Base-by-base conservation (phyloP, 441 rosid species). In the Lepidium campestre region DNA sequence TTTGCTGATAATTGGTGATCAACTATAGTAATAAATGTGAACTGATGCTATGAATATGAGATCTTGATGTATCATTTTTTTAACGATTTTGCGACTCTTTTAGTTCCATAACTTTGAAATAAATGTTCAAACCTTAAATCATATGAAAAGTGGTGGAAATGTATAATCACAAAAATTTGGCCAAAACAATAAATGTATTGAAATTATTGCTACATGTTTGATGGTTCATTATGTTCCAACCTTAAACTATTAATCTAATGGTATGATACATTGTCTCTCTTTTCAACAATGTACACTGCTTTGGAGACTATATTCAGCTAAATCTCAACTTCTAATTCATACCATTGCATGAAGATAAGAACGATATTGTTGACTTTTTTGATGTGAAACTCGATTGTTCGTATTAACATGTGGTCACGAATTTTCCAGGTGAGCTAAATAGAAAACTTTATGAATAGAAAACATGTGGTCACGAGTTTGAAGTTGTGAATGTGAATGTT, bases 81-180 rank as follows among this genome's bases (percentile, higher is more conserved):
- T n/a, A n/a, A n/a, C n/a, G n/a, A n/a, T n/a, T n/a, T n/a, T n/a
- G n/a, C n/a, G n/a, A n/a, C n/a, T n/a, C n/a, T n/a, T n/a, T n/a
- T n/a, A n/a, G n/a, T n/a, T n/a, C n/a, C n/a, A n/a, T n/a, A n/a
- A n/a, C n/a, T n/a, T n/a, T n/a, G n/a, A n/a, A n/a, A n/a, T n/a
- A n/a, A n/a, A n/a, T n/a, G n/a, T n/a, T n/a, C n/a, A n/a, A n/a
- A n/a, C n/a, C n/a, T n/a, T n/a, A n/a, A n/a, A n/a, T n/a, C n/a
- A n/a, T n/a, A n/a, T n/a, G 96, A 78, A 34, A 77, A 71, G 9
- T 83, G 84, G 10, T 89, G 97, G 96, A 77, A 79, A 36, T 92
- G 96, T 75, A 88, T 91, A 65, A 83, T 91, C 10, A 84, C 89
- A n/a, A 80, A 78, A 76, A 50, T 91, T 17, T 91, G 97, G 96